phyloP scores from a whole-genome alignment of 306 rosid species.

The Cucurbita moschata region DNA sequence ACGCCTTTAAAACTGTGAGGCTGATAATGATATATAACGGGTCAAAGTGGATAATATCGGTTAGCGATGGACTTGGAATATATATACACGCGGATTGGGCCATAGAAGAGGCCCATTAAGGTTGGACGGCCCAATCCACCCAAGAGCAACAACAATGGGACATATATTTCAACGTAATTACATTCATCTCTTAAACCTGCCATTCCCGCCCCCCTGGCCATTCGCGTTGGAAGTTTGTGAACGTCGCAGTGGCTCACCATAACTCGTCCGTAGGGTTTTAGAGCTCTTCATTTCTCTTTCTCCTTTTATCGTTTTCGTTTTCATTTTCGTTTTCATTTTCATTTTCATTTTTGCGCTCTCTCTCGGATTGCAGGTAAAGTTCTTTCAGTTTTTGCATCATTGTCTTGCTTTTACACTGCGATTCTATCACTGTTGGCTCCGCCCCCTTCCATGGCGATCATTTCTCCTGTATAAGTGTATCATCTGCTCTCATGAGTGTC shows the following conservation, averaged over 20 bases:
- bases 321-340: too few relatives aligned
- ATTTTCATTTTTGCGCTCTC: not conserved
- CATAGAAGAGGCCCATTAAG: not conserved
- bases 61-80: too few relatives aligned
- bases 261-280: constrained; percentile 1
- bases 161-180: not conserved
- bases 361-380: not conserved
- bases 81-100: not conserved
- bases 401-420: not conserved
- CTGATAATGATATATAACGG: too few relatives aligned
- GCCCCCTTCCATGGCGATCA: not conserved
- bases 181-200: not conserved
- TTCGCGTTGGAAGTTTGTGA: not conserved
- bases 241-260: not conserved
- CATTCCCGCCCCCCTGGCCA: not conserved
- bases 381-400: not conserved
- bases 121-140: not conserved
- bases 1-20: too few relatives aligned
- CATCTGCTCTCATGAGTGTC: not conserved
- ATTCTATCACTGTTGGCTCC: not conserved
- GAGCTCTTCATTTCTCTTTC: not conserved
- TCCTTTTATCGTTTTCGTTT: not conserved
- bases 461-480: not conserved
- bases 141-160: not conserved
- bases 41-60: too few relatives aligned